Evolutionary conservation across 345 rosid species (phyloP).

Genomic region (Microcos paniculata): DNA sequence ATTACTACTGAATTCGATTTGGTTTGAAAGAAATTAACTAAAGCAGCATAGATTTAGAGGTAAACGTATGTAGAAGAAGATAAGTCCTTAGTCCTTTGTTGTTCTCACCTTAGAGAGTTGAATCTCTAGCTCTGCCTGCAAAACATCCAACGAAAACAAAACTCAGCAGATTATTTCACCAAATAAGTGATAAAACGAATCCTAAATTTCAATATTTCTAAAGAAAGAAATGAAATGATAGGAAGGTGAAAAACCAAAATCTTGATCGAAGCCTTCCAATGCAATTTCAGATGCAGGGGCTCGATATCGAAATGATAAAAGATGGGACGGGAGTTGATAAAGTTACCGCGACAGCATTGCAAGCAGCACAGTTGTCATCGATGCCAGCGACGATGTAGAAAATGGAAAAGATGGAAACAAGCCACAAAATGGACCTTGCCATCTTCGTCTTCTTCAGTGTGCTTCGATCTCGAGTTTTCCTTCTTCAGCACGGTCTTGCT

Average conservation of each 20-base stretch:
- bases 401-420: slow-evolving; percentile 33
- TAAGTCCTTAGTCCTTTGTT: background rate
- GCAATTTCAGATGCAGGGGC: background rate
- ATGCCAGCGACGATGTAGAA: slow-evolving; percentile 34
- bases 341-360: slow-evolving; percentile 85
- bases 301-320: background rate
- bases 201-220: background rate
- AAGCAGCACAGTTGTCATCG: slow-evolving; percentile 83
- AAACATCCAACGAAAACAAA: slow-evolving; percentile 15
- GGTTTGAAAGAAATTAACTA: background rate
- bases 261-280: background rate
- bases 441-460: slow-evolving; percentile 2
- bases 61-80: background rate
- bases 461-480: background rate
- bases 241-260: background rate
- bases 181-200: background rate
- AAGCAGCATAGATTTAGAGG: background rate
- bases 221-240: background rate
- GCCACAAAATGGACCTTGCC: slow-evolving; percentile 7
- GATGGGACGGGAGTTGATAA: background rate
- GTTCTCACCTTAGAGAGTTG: slow-evolving; percentile 75
- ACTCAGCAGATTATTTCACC: background rate
- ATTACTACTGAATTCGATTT: background rate
- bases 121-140: slow-evolving; percentile 80
- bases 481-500: background rate